phyloP scores from a whole-genome alignment of 805 yeast genomes.

The Lipomyces sp. region DNA sequence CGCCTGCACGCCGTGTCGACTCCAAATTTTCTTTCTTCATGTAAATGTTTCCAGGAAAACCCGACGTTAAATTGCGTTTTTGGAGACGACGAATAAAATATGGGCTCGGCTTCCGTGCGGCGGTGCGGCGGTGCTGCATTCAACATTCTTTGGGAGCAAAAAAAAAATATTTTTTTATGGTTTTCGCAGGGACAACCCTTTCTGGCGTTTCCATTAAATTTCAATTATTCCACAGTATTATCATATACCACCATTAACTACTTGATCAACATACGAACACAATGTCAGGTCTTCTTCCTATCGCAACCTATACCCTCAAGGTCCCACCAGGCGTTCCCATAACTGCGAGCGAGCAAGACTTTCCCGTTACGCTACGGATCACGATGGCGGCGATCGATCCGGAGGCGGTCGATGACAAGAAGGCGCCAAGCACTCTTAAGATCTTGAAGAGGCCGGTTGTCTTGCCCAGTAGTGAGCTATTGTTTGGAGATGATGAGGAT shows the following conservation, averaged over 20 bases:
- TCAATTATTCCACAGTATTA: no score
- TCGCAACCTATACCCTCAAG: constrained; percentile 84
- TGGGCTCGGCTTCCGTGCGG: no score
- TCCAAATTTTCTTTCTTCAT: no score
- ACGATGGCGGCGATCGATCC: constrained; percentile 97
- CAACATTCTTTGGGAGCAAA: not conserved
- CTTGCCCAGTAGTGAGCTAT: constrained; percentile 39
- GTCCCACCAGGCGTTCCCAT: constrained; percentile 85
- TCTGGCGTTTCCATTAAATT: no score
- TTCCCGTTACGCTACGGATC: constrained; percentile 82
- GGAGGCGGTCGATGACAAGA: constrained; percentile 61
- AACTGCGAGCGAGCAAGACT: constrained; percentile 82
- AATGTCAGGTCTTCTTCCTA: constrained; percentile 67
- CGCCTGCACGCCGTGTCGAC: no score
- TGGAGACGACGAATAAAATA: no score
- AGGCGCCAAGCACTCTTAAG: constrained; percentile 85
- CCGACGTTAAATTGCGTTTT: no score
- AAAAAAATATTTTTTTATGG: not conserved
- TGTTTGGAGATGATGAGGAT: constrained; percentile 38
- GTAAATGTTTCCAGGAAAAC: no score
- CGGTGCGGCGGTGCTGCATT: not conserved
- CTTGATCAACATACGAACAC: not conserved
- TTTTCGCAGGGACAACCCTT: not conserved
- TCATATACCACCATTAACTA: not conserved
- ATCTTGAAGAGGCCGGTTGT: constrained; percentile 70